Conservation (phyloP, 768 basidiomycete genomes). For the Xanthoconium purpureum region DNA sequence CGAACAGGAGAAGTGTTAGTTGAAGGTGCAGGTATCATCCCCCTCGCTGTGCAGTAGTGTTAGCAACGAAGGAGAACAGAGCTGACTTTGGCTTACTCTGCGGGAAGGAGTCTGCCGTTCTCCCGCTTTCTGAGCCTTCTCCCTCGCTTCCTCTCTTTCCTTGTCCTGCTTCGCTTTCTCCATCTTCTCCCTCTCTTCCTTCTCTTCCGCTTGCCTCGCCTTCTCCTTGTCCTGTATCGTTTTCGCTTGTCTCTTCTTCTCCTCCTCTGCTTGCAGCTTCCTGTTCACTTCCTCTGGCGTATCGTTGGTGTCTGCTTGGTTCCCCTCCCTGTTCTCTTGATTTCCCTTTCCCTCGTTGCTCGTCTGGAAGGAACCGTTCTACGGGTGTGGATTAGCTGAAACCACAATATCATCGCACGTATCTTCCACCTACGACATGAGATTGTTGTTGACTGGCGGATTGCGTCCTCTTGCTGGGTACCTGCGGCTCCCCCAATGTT, state of each 20-base stretch:
- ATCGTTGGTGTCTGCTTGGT: background rate
- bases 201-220: background rate
- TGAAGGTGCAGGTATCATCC: background rate
- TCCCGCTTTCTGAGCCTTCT: background rate
- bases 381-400: background rate
- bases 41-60: slow-evolving; percentile 2
- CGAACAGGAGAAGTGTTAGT: background rate
- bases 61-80: background rate
- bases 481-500: slow-evolving; percentile 5
- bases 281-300: background rate
- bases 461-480: slow-evolving; percentile 1
- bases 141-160: background rate
- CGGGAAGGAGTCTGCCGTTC: background rate
- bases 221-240: background rate
- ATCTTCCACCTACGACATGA: slow-evolving; percentile 4
- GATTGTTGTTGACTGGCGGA: background rate
- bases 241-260: background rate
- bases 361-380: slow-evolving; percentile 3
- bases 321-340: too few species aligned
- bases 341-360: background rate
- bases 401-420: background rate
- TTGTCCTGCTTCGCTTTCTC: background rate
- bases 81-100: slow-evolving; percentile 6
- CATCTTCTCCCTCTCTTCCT: background rate
- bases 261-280: background rate